A percentile compares a stretch with the other conserved stretches of the same genome.
These are phyloP conservation scores for Dalbergia cochinchinensis DNA, from an alignment of 306 rosid species.

Conservation along the genomic window DNA sequence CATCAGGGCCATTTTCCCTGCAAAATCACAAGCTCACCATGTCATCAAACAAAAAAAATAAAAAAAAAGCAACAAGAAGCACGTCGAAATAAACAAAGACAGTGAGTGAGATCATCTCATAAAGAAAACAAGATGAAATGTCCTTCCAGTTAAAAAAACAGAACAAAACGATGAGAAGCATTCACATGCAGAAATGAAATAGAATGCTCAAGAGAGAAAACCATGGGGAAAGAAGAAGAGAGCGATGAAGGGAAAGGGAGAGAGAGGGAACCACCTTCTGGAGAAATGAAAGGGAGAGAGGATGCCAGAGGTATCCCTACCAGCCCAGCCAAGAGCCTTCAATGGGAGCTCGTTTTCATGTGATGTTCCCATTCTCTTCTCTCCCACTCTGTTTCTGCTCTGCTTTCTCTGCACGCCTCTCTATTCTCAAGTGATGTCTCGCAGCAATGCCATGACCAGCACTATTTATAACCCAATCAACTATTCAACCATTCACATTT, in stretches of 20 bases:
- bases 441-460: not conserved
- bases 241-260: not conserved
- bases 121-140: not conserved
- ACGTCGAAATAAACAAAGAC: not conserved
- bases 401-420: not conserved
- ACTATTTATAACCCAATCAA: not conserved
- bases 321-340: conserved; percentile 66
- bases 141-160: not conserved
- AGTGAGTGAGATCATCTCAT: not conserved
- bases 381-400: not conserved
- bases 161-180: not conserved
- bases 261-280: conserved; percentile 57
- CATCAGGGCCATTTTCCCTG: conserved; percentile 83
- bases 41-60: not conserved
- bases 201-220: too few species aligned
- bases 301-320: conserved; percentile 53
- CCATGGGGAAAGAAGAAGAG: too few species aligned
- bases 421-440: not conserved
- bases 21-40: not conserved
- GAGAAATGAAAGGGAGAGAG: conserved; percentile 65
- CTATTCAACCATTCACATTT: too few species aligned
- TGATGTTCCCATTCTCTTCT: conserved; percentile 46
- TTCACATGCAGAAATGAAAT: not conserved
- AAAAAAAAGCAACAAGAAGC: not conserved
- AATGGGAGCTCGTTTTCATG: conserved; percentile 44